A percentile compares a stretch with the other conserved stretches of the same genome.
Conservation (phyloP, 2,329 filamentous ascomycete genomes). For the Colletotrichum zoysiae region DNA sequence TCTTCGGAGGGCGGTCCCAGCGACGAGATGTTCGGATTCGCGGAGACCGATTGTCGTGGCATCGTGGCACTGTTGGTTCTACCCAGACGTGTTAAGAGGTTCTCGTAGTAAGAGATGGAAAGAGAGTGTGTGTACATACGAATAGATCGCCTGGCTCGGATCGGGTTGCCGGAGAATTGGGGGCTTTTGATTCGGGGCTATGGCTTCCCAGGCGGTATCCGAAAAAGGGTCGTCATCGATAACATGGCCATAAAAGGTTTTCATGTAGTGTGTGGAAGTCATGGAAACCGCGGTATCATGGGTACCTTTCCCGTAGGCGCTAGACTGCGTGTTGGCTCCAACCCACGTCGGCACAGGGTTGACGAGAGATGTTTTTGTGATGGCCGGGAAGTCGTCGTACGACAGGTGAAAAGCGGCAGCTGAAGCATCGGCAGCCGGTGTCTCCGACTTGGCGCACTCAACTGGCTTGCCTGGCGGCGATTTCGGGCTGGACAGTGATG, state of each 20-base stretch:
- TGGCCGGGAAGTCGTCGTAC: background rate
- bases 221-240: background rate
- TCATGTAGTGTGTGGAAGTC: too few relatives aligned
- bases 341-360: background rate
- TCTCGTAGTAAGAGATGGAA: too few relatives aligned
- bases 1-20: background rate
- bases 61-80: background rate
- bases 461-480: background rate
- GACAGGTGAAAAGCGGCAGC: background rate
- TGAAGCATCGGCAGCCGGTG: background rate
- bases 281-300: background rate
- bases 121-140: background rate
- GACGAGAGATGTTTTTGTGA: background rate
- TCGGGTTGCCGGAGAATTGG: background rate
- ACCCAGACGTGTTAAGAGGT: background rate
- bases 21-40: background rate
- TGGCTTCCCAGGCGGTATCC: background rate
- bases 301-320: background rate
- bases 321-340: background rate
- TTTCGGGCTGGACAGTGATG: background rate
- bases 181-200: accelerated
- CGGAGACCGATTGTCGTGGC: too few relatives aligned
- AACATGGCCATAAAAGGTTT: background rate
- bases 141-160: background rate
- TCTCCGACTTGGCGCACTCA: background rate